Evolutionary conservation across 202 grass and related monocot genomes (phyloP), one percentile per base, ranked within the genome.

Genomic region (Saccharum hybrid): DNA sequence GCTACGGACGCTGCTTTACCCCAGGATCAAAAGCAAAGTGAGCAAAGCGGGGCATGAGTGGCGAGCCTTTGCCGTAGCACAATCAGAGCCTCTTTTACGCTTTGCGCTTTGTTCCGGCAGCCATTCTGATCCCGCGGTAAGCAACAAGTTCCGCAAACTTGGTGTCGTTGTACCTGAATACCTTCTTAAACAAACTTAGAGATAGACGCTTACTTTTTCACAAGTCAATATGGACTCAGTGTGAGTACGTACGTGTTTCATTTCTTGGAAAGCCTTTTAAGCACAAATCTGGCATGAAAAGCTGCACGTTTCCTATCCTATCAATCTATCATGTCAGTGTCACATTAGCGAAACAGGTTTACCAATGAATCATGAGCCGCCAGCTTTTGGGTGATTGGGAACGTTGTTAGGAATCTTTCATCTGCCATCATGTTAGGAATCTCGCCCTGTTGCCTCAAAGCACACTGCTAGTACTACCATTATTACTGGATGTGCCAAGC

Each of bases 111-210:
- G 96, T 73, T 98, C 96, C 6, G 96, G 96, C 48, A 96, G 93
- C 93, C 96, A 96, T 89, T 98, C 96, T 83, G 96, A 98, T 96
- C 96, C 96, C 12, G 91, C 92, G 60, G 96, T 98, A 98, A 93
- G 87, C 75, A 66, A 82, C 71, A 51, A 7, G 40, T 43, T 30
- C 18, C 51, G 0, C 31, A 42, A 45, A 68, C 74, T 52, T 7
- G 3, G 10, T 72, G 31, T 28, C 73, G 3, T 26, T 78, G 61
- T 43, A 82, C 74, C 33, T 73, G 51, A 63, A 86, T 28, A 69
- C 1, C 62, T 30, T 69, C 21, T 52, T 52, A 52, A 52, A 37
- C n/a, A 38, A 34, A 86, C 68, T 23, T 61, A 68, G 40, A 28
- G 52, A 86, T 49, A 3, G 0, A 49, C 79, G 72, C 72, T 49